Conservation (phyloP, 768 basidiomycete genomes). For the Zangia roseola region DNA sequence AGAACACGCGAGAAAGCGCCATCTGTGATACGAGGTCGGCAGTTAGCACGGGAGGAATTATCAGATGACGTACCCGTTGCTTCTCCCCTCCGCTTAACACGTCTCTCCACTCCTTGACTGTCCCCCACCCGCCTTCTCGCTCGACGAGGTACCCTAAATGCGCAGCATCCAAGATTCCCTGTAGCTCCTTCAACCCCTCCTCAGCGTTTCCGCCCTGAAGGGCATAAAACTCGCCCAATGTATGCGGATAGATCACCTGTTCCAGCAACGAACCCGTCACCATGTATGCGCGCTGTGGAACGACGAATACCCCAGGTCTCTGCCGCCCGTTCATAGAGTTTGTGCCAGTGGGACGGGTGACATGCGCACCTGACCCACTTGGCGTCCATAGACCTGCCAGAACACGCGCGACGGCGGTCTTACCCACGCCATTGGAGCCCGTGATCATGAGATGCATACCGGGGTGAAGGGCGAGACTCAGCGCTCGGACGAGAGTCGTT, state of each 20-base stretch:
- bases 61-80: constrained; percentile 58
- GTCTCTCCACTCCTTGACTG: constrained; percentile 94
- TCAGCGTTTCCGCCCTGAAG: constrained; percentile 42
- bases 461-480: constrained; percentile 58
- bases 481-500: constrained; percentile 60
- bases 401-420: constrained; percentile 86
- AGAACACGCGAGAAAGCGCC: constrained; percentile 91
- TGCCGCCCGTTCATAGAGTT: constrained; percentile 36
- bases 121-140: constrained; percentile 86
- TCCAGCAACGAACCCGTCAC: constrained; percentile 83
- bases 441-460: constrained; percentile 94
- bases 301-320: constrained; percentile 62
- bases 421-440: constrained; percentile 90
- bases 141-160: constrained; percentile 83
- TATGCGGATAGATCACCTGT: constrained; percentile 91
- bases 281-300: constrained; percentile 95
- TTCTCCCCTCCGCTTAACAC: constrained; percentile 97
- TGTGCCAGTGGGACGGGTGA: constrained; percentile 30
- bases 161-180: constrained; percentile 75
- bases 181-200: constrained; percentile 65
- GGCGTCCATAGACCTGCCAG: constrained; percentile 88
- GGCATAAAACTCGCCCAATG: constrained; percentile 65
- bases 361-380: constrained; percentile 33
- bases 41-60: too few relatives aligned
- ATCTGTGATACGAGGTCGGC: constrained; percentile 46